Evolutionary conservation across 1,284 basidiomycete species (phyloP).

Genomic region (Ceratobasidium sp.): DNA sequence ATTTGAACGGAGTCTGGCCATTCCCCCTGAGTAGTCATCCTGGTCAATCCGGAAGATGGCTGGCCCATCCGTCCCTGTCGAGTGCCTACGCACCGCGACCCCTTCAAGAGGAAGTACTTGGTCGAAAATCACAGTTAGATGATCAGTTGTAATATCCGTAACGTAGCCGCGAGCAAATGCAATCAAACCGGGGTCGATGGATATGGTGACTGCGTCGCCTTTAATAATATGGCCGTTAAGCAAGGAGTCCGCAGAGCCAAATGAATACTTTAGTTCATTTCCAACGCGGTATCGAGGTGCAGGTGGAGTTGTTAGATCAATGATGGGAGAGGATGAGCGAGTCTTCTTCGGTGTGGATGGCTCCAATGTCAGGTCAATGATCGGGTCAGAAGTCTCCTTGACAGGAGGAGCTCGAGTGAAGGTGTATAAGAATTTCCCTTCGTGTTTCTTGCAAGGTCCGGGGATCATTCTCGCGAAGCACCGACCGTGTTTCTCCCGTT

Average conservation of each 20-base stretch:
- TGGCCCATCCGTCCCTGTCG: constrained; percentile 27
- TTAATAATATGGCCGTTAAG: constrained; percentile 83
- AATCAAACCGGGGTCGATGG: constrained; percentile 86
- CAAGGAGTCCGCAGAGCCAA: constrained; percentile 62
- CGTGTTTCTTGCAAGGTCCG: constrained; percentile 36
- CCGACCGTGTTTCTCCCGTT: constrained; percentile 84
- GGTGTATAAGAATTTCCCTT: constrained; percentile 33
- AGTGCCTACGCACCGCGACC: constrained; percentile 62
- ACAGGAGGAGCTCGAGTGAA: constrained; percentile 36
- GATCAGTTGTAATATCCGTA: constrained; percentile 73
- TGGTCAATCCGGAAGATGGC: constrained; percentile 89
- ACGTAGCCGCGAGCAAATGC: constrained; percentile 91
- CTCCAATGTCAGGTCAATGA: constrained; percentile 28
- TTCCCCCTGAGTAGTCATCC: constrained; percentile 90
- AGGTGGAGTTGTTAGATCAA: constrained; percentile 48
- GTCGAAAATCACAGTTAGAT: constrained; percentile 84
- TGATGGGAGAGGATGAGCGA: constrained; percentile 62
- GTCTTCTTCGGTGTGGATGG: constrained; percentile 10
- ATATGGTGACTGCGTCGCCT: constrained; percentile 86
- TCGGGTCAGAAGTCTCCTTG: not conserved
- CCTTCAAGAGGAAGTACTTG: constrained; percentile 75
- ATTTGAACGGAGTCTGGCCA: constrained; percentile 91
- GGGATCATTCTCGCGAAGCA: constrained; percentile 84
- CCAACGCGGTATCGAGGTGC: constrained; percentile 47
- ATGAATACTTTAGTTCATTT: constrained; percentile 25